Evolutionary conservation across 106 monocot species (phyloP), one percentile per base, ranked within the genome.

Genomic region (Apostasia ramifera): DNA sequence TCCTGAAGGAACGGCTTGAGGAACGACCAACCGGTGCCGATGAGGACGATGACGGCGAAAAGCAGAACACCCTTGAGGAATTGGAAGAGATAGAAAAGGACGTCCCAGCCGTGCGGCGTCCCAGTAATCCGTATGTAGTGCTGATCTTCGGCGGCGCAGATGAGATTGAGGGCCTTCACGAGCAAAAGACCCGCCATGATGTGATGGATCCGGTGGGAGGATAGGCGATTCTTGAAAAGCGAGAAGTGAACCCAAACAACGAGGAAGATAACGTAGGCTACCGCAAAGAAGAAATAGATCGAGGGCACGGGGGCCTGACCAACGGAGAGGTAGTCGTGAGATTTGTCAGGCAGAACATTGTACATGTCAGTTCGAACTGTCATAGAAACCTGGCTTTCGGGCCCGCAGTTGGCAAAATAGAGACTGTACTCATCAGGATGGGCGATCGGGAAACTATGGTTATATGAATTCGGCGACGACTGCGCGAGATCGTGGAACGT

Each of bases 21-120:
- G 84, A 95, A 95, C 8, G 91, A 91, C 95, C 95, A 95, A 3
- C 91, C 95, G 5, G 95, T 95, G 66, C 95, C 95, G 44, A 91
- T 89, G 26, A 95, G 84, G 5, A 91, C 78, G 57, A 95, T 91
- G 41, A 95, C 95, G 3, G 95, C 86, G 70, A 95, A 95, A 11
- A 95, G 76, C 3, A 95, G 79, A 40, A 91, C 82, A 1, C 88
- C 88, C 59, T 77, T 88, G 44, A 91, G 70, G 71, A 95, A 88
- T 84, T 95, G 91, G 74, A 95, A 95, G 40, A 95, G 49, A 59
- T 95, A 95, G 70, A 95, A 95, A 38, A 88, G 76, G 11, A 95
- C 74, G 46, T 95, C 95, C 95, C 95, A 95, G 3, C 95, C 95
- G 70, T 95, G 95, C 3, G 95, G 77, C 8, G 88, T 88, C 6